Evolutionary conservation across 1,284 basidiomycete genomes (phyloP).

Genomic region (Kalmanozyma brasiliensis): DNA sequence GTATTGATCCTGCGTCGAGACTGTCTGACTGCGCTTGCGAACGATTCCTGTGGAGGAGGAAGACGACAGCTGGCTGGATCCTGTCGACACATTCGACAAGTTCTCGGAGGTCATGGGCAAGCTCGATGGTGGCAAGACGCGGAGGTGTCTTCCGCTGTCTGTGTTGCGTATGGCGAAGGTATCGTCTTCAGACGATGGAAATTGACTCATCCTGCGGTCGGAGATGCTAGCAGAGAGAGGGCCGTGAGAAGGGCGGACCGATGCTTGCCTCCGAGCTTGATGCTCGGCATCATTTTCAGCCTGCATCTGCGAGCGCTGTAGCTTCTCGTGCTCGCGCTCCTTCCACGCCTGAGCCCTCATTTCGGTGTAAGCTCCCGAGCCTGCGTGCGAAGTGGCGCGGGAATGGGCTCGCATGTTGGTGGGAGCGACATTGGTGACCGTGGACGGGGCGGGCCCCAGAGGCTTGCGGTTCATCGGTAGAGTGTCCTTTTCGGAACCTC

Average conservation of each 20-base stretch:
- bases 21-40: conserved; percentile 28
- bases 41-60: conserved; percentile 29
- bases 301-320: conserved; percentile 7
- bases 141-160: conserved; percentile 24
- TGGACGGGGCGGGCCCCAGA: conserved; percentile 23
- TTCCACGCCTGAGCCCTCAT: conserved; percentile 46
- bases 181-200: conserved; percentile 11
- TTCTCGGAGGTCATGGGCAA: conserved; percentile 35
- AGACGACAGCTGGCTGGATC: conserved; percentile 36
- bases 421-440: conserved; percentile 36
- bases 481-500: not conserved
- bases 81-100: conserved; percentile 28
- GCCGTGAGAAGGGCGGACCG: not conserved
- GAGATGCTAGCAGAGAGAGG: conserved; percentile 29
- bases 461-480: conserved; percentile 34
- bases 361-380: conserved; percentile 52
- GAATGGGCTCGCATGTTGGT: conserved; percentile 27
- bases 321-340: conserved; percentile 43
- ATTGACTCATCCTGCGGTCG: conserved; percentile 33
- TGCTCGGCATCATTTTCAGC: conserved; percentile 3
- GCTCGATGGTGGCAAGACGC: conserved; percentile 26
- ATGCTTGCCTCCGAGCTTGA: conserved; percentile 6
- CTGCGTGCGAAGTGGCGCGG: conserved; percentile 35
- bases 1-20: conserved; percentile 15
- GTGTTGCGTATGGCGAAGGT: conserved; percentile 6